Evolutionary conservation across 768 basidiomycete species (phyloP), one percentile per base, ranked within the genome.

Genomic region (Pleurotus pulmonarius): DNA sequence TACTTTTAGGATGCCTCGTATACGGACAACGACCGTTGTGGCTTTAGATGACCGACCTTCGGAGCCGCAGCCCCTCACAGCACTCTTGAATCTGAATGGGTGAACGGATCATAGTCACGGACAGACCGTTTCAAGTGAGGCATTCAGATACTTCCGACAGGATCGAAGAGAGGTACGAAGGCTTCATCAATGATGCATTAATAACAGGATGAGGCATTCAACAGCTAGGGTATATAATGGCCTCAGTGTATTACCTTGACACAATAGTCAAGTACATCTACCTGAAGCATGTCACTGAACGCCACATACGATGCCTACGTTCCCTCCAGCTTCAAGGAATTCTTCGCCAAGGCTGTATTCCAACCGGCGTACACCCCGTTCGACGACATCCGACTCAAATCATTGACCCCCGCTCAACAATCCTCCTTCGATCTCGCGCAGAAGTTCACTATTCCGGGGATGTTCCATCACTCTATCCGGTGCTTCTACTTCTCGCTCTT

Each of bases 401-500:
- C 52, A 5, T 49, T 62, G 20, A 56, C 47, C 11, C 20, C 45
- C 41, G 24, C 56, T 15, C 61, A 60, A 37, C 18, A 52, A 20
- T 54, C 59, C 7, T 59, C 61, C 41, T 54, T 58, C 47, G 59
- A 62, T 9, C 51, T 55, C 57, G 43, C 61, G 4, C 46, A 56
- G 46, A 58, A 58, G 40, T 29, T 62, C 18, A 56, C 56, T 1
- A 56, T 57, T 11, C 59, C 16, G 38, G 48, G 55, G 16, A 55
- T 48, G 5, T 58, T 62, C 52, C 11, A 59, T 12, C 61, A 62
- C 56, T 56, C 59, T 29, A 44, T 62, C 37, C 56, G 61, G 5
- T 60, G 58, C 56, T 62, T 57, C 34, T 62, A 62, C 46, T 62
- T 62, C 37, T 52, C 59, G 20, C 61, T 62, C 45, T 56, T 56